phyloP scores from a whole-genome alignment of 257 asterid genomes.

The Ajuga chamaepitys region DNA sequence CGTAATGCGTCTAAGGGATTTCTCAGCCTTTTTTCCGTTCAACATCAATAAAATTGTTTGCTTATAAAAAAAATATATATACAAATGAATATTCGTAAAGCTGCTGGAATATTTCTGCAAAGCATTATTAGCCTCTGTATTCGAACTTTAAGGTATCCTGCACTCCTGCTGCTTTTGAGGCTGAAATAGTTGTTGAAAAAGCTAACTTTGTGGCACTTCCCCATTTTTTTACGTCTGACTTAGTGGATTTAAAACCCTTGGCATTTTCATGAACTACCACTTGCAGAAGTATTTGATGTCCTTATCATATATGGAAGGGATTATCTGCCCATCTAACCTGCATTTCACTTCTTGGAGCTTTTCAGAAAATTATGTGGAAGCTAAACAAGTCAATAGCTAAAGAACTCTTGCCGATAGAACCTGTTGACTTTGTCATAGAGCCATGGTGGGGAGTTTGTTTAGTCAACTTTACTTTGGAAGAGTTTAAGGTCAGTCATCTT shows the following conservation, averaged over 20 bases:
- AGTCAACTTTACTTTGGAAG: conserved; percentile 95
- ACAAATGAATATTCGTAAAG: conserved; percentile 3
- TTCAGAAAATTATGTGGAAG: conserved; percentile 99
- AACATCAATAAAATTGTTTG: no score
- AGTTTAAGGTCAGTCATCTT: conserved; percentile 70
- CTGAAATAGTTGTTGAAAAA: conserved; percentile 18
- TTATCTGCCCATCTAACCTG: conserved; percentile 26
- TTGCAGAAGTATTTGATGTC: conserved; percentile 4
- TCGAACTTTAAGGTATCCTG: conserved; percentile 1
- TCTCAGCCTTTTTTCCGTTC: no score
- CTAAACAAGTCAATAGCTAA: conserved; percentile 95
- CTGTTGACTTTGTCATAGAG: conserved; percentile 84
- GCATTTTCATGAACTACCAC: conserved; percentile 1
- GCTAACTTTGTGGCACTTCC: conserved; percentile 8
- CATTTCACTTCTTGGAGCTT: conserved; percentile 39
- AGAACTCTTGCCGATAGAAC: conserved; percentile 86
- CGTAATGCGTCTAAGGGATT: no score
- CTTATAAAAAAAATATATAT: no score
- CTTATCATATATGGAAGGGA: conserved; percentile 14
- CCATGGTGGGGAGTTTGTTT: conserved; percentile 99
- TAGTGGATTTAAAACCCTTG: conserved; percentile 9
- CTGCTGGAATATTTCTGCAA: conserved; percentile 10
- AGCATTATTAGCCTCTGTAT: conserved; percentile 2
- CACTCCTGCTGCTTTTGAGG: conserved; percentile 5
- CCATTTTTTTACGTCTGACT: background rate